Evolutionary conservation across 169 alveolate species (phyloP), one percentile per base, ranked within the genome.

Genomic region (Plasmodium malariae): DNA sequence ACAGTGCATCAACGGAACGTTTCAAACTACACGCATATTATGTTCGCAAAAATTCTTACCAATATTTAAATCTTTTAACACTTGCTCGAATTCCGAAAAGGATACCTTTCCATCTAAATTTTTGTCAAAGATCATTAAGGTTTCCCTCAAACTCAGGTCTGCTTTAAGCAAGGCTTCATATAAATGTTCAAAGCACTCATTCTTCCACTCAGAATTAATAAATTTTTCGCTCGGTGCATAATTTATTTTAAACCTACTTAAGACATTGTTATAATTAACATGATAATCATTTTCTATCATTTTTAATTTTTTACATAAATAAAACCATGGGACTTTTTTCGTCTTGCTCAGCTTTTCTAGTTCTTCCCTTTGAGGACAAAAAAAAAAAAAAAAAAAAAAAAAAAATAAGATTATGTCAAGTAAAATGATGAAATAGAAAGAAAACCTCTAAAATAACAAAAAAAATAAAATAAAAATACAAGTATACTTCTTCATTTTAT

Each of bases 101-200:
- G 97, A 94, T 14, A 95, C 97, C 11, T 93, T 91, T 4, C 97
- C 97, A 78, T 95, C 97, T 36, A 95, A 87, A 71, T 95, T 95
- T 43, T 97, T 86, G 76, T 95, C 97, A 55, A 95, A 93, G 14
- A 95, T 92, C 96, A 95, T 90, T 49, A 94, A 89, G 14, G 95
- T 92, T 88, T 95, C 97, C 83, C 92, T 89, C 54, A 95, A 65
- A 65, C 96, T 94, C 28, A 95, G 72, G 62, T 95, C 97, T 0
- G 96, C 93, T 69, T 92, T 93, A 37, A 95, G 71, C 88, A 95
- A 93, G n/a, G 97, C 91, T 80, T 95, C 97, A 68, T 92, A 94
- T 57, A 95, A 17, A 37, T 76, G 88, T 19, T 76, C 73, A 51
- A 76, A 76, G 34, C 88, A 76, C 32, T 76, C 88, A 45, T 51